Evolutionary conservation across 169 alveolate genomes (phyloP).

Genomic region (Condylostoma magnum): DNA sequence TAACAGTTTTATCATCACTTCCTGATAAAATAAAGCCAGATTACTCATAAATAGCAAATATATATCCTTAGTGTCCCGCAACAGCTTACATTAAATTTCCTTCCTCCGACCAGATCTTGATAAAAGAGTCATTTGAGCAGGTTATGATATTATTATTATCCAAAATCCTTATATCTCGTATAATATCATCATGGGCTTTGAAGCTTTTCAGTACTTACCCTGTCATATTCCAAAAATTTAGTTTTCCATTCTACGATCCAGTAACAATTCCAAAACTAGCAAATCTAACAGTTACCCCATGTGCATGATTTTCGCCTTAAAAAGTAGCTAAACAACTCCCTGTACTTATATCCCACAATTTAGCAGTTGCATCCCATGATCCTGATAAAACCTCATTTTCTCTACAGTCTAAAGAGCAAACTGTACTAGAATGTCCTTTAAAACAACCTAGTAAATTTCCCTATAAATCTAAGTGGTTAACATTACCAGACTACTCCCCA

Average conservation of each 20-base stretch:
- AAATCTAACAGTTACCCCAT: conserved; percentile 77
- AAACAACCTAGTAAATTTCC: conserved; percentile 61
- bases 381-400: conserved; percentile 67
- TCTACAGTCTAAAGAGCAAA: conserved; percentile 52
- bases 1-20: conserved; percentile 82
- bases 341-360: conserved; percentile 74
- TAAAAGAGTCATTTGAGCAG: conserved; percentile 80
- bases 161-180: conserved; percentile 62
- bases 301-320: conserved; percentile 5
- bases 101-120: conserved; percentile 73
- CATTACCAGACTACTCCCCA: conserved; percentile 68
- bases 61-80: conserved; percentile 82
- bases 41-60: conserved; percentile 60
- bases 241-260: conserved; percentile 76
- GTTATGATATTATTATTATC: conserved; percentile 70
- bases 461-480: conserved; percentile 55
- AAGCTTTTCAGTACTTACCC: conserved; percentile 50
- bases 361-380: conserved; percentile 87
- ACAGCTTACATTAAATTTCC: conserved; percentile 58
- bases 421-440: conserved; percentile 71
- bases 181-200: conserved; percentile 83
- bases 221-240: conserved; percentile 67
- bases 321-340: conserved; percentile 34
- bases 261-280: conserved; percentile 43
- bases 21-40: conserved; percentile 67